Percentiles rank a stretch among this genome's conserved stretches.
Conservation (phyloP, 371 early-diverging fungal genomes). For the Syncephalastrum racemosum region DNA sequence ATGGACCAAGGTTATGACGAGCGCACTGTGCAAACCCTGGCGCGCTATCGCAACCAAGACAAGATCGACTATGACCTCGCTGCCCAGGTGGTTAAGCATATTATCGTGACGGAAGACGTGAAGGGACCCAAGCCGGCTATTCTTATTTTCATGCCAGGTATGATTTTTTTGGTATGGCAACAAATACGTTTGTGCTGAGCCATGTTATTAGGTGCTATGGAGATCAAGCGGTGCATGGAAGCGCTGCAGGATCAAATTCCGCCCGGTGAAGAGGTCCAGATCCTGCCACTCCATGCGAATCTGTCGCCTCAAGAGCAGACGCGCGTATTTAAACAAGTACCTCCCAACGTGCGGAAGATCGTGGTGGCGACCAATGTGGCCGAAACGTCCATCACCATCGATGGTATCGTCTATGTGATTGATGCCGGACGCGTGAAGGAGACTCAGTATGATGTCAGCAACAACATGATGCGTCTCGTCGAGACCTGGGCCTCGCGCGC, state of each 20-base stretch:
- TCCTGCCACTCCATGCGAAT: slow-evolving; percentile 74
- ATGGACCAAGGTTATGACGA: slow-evolving; percentile 47
- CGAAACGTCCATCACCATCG: slow-evolving; percentile 93
- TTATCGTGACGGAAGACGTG: slow-evolving; percentile 47
- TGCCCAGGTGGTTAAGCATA: slow-evolving; percentile 58
- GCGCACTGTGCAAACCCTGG: slow-evolving; percentile 43
- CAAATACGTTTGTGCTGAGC: slow-evolving; percentile 2
- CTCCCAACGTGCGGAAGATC: slow-evolving; percentile 73
- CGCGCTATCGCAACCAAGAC: slow-evolving; percentile 49
- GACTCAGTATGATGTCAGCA: slow-evolving; percentile 60
- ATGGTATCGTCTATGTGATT: slow-evolving; percentile 89
- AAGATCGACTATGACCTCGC: slow-evolving; percentile 70
- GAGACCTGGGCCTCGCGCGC: slow-evolving; percentile 68
- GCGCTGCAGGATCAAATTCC: slow-evolving; percentile 35
- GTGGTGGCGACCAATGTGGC: slow-evolving; percentile 96
- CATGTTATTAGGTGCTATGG: slow-evolving; percentile 59
- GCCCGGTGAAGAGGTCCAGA: slow-evolving; percentile 30
- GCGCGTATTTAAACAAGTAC: slow-evolving; percentile 61
- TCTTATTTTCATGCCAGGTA: slow-evolving; percentile 76
- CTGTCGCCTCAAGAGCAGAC: slow-evolving; percentile 72
- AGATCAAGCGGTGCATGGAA: slow-evolving; percentile 72
- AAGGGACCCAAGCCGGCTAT: slow-evolving; percentile 52
- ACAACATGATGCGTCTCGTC: slow-evolving; percentile 56
- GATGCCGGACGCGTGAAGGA: slow-evolving; percentile 91
- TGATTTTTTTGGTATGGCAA: background rate